Percentiles rank a stretch among this genome's conserved stretches.
Conservation (phyloP, 228 moss, liverwort and hornwort genomes). For the Sphagnum magellanicum region DNA sequence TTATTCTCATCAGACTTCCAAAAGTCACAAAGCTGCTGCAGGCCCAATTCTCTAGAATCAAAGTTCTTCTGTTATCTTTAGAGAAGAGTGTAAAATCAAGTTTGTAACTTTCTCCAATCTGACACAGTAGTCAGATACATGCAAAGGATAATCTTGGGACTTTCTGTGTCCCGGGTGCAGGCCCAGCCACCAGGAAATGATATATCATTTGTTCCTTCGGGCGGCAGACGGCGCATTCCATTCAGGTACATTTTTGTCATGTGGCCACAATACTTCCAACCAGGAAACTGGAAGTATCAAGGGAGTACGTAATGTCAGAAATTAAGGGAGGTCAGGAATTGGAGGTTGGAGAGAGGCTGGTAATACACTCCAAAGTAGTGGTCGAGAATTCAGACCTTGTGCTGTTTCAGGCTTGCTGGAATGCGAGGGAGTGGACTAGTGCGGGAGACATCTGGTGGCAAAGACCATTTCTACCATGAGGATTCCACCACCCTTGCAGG, state of each 20-base stretch:
- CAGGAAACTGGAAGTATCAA: neutral
- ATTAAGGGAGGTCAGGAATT: neutral
- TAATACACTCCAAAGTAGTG: neutral
- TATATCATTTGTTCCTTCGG: slow-evolving; percentile 63
- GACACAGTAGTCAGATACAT: too few species aligned
- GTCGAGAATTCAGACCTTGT: neutral
- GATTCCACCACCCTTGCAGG: slow-evolving; percentile 50
- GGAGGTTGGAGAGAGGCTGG: neutral
- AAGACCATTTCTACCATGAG: slow-evolving; percentile 33
- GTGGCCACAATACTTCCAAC: neutral
- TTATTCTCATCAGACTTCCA: neutral
- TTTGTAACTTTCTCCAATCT: too few species aligned
- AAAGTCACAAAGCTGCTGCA: neutral
- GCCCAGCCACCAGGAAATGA: slow-evolving; percentile 64
- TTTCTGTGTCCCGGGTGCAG: slow-evolving; percentile 15
- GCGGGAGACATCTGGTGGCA: slow-evolving; percentile 48
- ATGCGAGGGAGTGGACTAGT: slow-evolving; percentile 42
- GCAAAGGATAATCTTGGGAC: too few species aligned
- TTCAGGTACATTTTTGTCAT: slow-evolving; percentile 48
- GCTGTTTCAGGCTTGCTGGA: slow-evolving; percentile 22
- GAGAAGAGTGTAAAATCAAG: too few species aligned
- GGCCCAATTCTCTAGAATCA: neutral
- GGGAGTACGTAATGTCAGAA: neutral
- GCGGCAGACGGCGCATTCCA: slow-evolving; percentile 60
- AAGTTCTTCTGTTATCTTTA: too few species aligned